These are phyloP conservation scores for Saccharomyces cerevisiae DNA, from an alignment of 805 yeast genomes.

Conservation along the genomic window DNA sequence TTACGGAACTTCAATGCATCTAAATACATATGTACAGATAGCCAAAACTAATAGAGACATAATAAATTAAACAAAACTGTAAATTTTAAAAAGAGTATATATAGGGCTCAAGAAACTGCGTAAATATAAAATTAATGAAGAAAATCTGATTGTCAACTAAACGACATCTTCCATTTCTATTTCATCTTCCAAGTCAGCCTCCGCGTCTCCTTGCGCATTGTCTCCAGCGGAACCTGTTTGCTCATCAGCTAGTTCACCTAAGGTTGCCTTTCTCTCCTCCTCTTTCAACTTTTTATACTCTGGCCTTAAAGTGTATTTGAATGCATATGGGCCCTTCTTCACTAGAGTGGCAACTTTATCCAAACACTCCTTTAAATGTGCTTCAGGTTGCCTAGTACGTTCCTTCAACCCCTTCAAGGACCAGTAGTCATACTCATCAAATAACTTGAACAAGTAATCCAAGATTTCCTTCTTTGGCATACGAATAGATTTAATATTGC, in stretches of 20 bases:
- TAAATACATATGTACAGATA: background rate
- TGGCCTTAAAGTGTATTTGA: constrained; percentile 81
- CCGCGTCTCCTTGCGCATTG: constrained; percentile 30
- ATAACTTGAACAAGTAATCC: constrained; percentile 78
- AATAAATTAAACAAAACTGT: background rate
- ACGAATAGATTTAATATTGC: constrained; percentile 66
- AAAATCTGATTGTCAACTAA: constrained; percentile 13
- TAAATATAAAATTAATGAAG: background rate
- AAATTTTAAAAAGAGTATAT: background rate
- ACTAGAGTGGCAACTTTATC: constrained; percentile 84
- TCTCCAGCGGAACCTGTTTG: constrained; percentile 5
- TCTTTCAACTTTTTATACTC: constrained; percentile 78
- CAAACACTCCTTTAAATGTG: constrained; percentile 79
- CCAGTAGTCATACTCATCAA: constrained; percentile 96
- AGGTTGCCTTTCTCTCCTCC: constrained; percentile 61
- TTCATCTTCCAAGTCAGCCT: constrained; percentile 61
- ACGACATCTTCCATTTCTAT: constrained; percentile 71
- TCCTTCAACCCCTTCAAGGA: constrained; percentile 88
- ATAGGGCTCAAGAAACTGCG: background rate
- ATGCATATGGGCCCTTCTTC: constrained; percentile 92
- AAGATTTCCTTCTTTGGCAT: constrained; percentile 88
- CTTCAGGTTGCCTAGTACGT: constrained; percentile 91
- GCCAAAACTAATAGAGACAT: background rate
- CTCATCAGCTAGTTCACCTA: constrained; percentile 41
- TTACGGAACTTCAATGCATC: background rate